Conservation (phyloP, 306 rosid species). For the Sechiopsis laciniata region DNA sequence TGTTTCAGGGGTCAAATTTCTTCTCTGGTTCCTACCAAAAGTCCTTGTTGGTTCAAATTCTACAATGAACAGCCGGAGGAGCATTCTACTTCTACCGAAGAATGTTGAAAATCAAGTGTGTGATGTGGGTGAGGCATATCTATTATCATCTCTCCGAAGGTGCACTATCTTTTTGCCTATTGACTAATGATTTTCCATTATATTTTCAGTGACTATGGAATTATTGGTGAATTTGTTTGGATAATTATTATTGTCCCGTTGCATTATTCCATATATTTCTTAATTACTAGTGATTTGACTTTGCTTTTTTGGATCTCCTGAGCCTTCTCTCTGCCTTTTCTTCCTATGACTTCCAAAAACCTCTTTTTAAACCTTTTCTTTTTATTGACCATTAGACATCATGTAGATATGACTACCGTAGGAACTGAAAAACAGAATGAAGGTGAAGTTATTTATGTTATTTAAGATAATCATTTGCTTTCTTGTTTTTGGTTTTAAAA, state of each 20-base stretch:
- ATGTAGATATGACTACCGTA: neutral
- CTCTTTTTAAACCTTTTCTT: neutral
- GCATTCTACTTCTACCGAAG: slow-evolving; percentile 47
- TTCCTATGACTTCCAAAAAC: neutral
- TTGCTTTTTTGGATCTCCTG: neutral
- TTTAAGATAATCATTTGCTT: neutral
- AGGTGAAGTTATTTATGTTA: neutral
- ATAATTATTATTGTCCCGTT: neutral
- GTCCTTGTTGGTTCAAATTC: slow-evolving; percentile 54
- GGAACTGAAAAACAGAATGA: slow-evolving; percentile 2
- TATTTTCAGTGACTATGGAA: neutral
- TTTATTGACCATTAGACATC: neutral
- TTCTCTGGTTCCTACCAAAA: slow-evolving; percentile 89
- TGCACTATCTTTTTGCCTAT: slow-evolving; percentile 26
- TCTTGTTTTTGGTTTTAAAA: too few species aligned
- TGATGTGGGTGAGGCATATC: slow-evolving; percentile 85
- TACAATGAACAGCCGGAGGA: slow-evolving; percentile 67
- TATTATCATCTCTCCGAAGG: slow-evolving; percentile 82
- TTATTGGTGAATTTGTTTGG: neutral
- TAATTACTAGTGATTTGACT: neutral
- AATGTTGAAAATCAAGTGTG: slow-evolving; percentile 72
- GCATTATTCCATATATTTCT: neutral
- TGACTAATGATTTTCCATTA: neutral
- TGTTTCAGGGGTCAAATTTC: slow-evolving; percentile 70
- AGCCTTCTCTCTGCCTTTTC: neutral